Conservation (phyloP, 2,329 filamentous ascomycete species). For the Pestalotiopsis sp. region DNA sequence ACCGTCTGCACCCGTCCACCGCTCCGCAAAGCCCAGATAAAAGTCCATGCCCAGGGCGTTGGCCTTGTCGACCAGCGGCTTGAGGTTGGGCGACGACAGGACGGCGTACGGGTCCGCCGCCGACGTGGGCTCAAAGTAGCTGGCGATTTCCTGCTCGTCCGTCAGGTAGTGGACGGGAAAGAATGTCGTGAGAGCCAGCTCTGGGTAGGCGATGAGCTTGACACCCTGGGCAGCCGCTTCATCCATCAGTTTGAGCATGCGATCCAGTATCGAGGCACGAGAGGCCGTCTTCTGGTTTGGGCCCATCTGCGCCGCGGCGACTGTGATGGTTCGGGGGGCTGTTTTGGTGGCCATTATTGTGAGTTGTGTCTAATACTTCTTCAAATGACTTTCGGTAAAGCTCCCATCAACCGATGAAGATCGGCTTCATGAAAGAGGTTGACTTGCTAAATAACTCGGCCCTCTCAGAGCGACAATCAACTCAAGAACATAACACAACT, state of each 20-base stretch:
- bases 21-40: conserved; percentile 55
- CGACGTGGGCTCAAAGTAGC: conserved; percentile 52
- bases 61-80: conserved; percentile 51
- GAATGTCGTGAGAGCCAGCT: conserved; percentile 59
- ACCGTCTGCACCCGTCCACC: conserved; percentile 38
- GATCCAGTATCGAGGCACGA: conserved; percentile 43
- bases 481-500: no score
- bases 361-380: background rate
- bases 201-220: conserved; percentile 55
- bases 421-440: background rate
- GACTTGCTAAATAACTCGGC: background rate
- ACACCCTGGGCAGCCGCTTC: conserved; percentile 45
- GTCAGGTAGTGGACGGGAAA: conserved; percentile 54
- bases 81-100: conserved; percentile 43
- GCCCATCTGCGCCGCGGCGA: conserved; percentile 60
- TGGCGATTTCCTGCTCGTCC: conserved; percentile 44
- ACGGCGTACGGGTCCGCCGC: conserved; percentile 35
- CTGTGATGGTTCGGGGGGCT: conserved; percentile 30
- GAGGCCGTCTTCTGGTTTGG: conserved; percentile 43
- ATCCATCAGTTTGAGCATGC: conserved; percentile 52
- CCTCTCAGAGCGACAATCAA: background rate
- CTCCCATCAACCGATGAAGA: background rate
- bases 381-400: background rate
- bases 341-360: conserved; percentile 1
- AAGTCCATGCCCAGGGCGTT: conserved; percentile 51